A percentile compares a stretch with the other conserved stretches of the same genome.
phyloP scores from a whole-genome alignment of 2,329 filamentous ascomycete genomes.

The Fusarium lyarnte region DNA sequence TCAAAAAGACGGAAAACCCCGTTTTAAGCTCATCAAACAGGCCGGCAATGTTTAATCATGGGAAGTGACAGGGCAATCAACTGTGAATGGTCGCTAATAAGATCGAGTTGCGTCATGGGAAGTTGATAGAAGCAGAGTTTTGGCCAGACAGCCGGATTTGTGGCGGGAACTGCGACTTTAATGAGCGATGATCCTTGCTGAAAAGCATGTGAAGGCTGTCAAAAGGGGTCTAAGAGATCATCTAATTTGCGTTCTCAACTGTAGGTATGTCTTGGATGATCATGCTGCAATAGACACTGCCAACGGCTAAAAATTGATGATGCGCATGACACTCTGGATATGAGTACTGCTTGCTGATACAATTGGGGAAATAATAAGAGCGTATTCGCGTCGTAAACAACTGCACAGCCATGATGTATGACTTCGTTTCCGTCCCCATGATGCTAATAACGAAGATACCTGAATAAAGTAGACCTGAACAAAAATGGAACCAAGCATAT shows the following conservation, averaged over 20 bases:
- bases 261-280: neutral
- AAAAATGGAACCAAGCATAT: neutral
- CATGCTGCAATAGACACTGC: slow-evolving; percentile 15
- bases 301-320: slow-evolving; percentile 10
- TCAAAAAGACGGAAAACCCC: neutral
- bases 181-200: slow-evolving; percentile 33
- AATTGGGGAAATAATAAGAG: neutral
- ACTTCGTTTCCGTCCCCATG: neutral
- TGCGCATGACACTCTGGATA: neutral
- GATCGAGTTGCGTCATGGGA: slow-evolving; percentile 40
- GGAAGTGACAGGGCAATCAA: slow-evolving; percentile 17
- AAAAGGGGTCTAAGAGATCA: slow-evolving; percentile 20
- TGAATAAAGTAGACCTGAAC: neutral
- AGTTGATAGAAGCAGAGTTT: slow-evolving; percentile 3
- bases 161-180: slow-evolving; percentile 26
- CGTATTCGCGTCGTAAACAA: neutral
- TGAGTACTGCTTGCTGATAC: neutral
- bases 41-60: neutral
- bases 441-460: neutral
- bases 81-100: slow-evolving; percentile 22
- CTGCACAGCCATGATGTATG: neutral
- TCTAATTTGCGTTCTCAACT: slow-evolving; percentile 7
- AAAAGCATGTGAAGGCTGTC: slow-evolving; percentile 34
- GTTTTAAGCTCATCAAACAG: slow-evolving; percentile 9
- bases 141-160: slow-evolving; percentile 34